Conservation (phyloP, 2,329 filamentous ascomycete species). For the Aspergillus sp. region DNA sequence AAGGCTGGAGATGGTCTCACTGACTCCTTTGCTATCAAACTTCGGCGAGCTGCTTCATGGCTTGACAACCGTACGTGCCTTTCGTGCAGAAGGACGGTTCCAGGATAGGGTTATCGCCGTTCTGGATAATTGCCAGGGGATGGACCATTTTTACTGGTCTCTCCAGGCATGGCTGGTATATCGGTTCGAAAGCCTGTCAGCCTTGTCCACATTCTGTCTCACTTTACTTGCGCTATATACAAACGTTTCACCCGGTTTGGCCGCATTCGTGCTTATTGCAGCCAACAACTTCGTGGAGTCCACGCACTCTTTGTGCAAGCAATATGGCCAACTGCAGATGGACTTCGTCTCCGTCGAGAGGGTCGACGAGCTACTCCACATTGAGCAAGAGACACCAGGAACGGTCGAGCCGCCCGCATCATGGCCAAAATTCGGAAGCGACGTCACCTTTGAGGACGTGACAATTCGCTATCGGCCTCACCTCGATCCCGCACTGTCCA, state of each 20-base stretch:
- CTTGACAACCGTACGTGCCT: slow-evolving; percentile 75
- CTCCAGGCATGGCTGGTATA: slow-evolving; percentile 77
- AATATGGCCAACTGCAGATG: slow-evolving; percentile 80
- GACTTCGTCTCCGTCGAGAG: slow-evolving; percentile 86
- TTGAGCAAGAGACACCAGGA: slow-evolving; percentile 65
- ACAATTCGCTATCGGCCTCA: slow-evolving; percentile 71
- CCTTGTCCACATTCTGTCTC: slow-evolving; percentile 61
- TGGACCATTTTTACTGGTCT: slow-evolving; percentile 94
- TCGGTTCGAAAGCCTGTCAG: slow-evolving; percentile 65
- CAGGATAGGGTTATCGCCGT: slow-evolving; percentile 70
- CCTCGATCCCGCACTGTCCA: slow-evolving; percentile 61
- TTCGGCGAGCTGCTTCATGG: slow-evolving; percentile 82
- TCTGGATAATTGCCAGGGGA: slow-evolving; percentile 82
- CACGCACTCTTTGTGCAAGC: slow-evolving; percentile 65
- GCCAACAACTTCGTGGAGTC: slow-evolving; percentile 55
- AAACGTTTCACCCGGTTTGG: slow-evolving; percentile 65
- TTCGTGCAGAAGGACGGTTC: slow-evolving; percentile 68
- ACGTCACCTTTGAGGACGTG: slow-evolving; percentile 66
- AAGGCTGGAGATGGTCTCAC: slow-evolving; percentile 77
- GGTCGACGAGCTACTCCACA: slow-evolving; percentile 68
- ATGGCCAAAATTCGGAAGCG: slow-evolving; percentile 65
- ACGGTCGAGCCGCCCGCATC: slow-evolving; percentile 58
- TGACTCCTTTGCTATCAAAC: slow-evolving; percentile 83
- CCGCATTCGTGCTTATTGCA: slow-evolving; percentile 72
- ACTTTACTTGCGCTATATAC: slow-evolving; percentile 66